These are phyloP conservation scores for Gossypium davidsonii DNA, from an alignment of 441 rosid genomes.

Conservation along the genomic window DNA sequence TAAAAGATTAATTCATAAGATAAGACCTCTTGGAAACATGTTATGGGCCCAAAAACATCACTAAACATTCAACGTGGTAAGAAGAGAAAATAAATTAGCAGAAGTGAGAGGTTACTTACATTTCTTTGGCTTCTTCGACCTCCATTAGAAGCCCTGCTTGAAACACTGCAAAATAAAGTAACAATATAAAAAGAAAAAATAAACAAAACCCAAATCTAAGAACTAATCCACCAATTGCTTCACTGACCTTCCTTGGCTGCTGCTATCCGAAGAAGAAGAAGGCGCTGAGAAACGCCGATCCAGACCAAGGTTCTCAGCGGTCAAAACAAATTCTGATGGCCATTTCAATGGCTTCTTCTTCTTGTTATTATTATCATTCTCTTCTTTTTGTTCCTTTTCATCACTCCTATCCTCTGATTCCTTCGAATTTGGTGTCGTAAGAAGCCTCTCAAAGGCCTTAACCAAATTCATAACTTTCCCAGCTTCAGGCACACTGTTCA, in stretches of 20 bases:
- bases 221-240: conserved; percentile 8
- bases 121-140: conserved; percentile 72
- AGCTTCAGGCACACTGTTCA: conserved; percentile 51
- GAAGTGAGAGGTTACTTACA: conserved; percentile 31
- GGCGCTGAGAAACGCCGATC: conserved; percentile 51
- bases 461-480: conserved; percentile 82
- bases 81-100: neutral
- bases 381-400: conserved; percentile 11
- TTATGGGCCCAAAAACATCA: no score
- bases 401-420: conserved; percentile 27
- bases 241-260: conserved; percentile 59
- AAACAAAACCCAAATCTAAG: neutral
- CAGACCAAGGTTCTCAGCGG: conserved; percentile 67
- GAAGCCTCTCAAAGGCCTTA: conserved; percentile 61
- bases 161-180: conserved; percentile 28
- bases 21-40: no score
- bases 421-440: conserved; percentile 35
- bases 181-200: neutral
- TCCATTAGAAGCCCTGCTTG: conserved; percentile 66
- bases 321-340: conserved; percentile 69
- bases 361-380: conserved; percentile 7
- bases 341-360: conserved; percentile 43
- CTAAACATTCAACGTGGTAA: no score
- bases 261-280: conserved; percentile 68
- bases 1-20: no score